Base-by-base conservation (phyloP, 1,284 basidiomycete species). In the Apiotrichum sp. region DNA sequence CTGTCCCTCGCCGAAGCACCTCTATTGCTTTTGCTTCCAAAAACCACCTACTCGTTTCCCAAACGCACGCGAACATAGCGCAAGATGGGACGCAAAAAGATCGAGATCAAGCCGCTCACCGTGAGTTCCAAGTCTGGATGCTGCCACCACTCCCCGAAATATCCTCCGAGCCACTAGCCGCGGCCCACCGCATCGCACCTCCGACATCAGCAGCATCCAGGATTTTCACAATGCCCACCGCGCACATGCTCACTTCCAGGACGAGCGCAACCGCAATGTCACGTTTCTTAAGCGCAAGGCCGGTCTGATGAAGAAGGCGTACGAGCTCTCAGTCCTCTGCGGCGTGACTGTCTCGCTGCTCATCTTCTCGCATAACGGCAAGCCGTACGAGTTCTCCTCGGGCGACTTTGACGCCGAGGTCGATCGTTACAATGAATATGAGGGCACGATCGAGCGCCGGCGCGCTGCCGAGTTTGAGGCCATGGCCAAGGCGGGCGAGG, bases 281-380 rank as follows among this genome's bases (percentile, higher is more conserved):
- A 60, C 58, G n/a, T 63, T 58, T n/a, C 57, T 56, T 10, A 58
- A 75, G 70, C 68, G 75, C 38, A 77, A 77, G 63, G 74, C 74
- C 8, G 75, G 75, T 34, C 54, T 77, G 48, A 74, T 77, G 73
- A 77, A 77, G 62, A 77, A 77, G 59, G 75, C 75, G 14, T 77
- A 74, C 72, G 75, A 77, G 59, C 62, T 77, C 42, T 69, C 67
- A 6, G 75, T 77, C 2, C 66, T 77, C 8, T 76, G 74, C 56
- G 71, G 65, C 9, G 75, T 73, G 13, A 72, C 73, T 52, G 73
- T 77, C 13, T 73, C 71, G n/a, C 68, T 77, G 47, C 54, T 77
- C 52, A 74, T 77, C 65, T 77, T 77, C 56, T 65, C 65, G 22
- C 58, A 65, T 22, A 62, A 60, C 46, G 74, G 74, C 36, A 77